Evolutionary conservation across 495 filamentous ascomycete species (phyloP).

Genomic region (Penicillium lagena): DNA sequence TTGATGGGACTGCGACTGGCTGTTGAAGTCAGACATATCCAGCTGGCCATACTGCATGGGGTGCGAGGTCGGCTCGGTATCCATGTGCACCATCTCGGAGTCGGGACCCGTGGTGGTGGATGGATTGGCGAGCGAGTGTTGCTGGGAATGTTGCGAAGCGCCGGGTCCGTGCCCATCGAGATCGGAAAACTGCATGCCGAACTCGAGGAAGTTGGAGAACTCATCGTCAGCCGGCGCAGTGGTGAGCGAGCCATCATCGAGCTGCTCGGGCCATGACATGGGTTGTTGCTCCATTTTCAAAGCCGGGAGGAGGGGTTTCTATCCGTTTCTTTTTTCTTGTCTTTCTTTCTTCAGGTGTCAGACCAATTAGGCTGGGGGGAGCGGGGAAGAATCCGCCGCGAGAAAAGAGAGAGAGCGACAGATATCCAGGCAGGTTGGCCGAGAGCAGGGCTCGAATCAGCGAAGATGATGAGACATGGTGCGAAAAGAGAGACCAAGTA

Average conservation of each 20-base stretch:
- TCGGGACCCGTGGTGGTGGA: conserved; percentile 20
- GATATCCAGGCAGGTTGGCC: not conserved
- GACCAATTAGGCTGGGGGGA: too few species aligned
- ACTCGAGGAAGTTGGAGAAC: conserved; percentile 49
- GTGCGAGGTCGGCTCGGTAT: conserved; percentile 25
- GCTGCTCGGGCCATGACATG: conserved; percentile 36
- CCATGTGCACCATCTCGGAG: conserved; percentile 11
- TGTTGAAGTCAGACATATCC: conserved; percentile 19
- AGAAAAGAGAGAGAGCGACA: not conserved
- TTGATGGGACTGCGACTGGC: conserved; percentile 18
- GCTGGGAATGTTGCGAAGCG: conserved; percentile 26
- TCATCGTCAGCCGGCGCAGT: conserved; percentile 36
- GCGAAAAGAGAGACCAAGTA: not conserved
- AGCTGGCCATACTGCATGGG: conserved; percentile 15
- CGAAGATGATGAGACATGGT: not conserved
- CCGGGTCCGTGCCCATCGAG: conserved; percentile 37
- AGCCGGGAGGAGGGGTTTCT: not conserved
- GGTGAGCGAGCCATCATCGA: conserved; percentile 27
- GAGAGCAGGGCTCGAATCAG: not conserved
- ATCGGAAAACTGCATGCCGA: conserved; percentile 44
- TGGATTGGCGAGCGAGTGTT: conserved; percentile 20
- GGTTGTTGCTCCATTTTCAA: conserved; percentile 32
- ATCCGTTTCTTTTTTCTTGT: too few species aligned
- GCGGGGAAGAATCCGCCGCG: not conserved
- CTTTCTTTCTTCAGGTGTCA: too few species aligned